Evolutionary conservation across 2,329 filamentous ascomycete genomes (phyloP).

Genomic region (Zymoseptoria tritici): DNA sequence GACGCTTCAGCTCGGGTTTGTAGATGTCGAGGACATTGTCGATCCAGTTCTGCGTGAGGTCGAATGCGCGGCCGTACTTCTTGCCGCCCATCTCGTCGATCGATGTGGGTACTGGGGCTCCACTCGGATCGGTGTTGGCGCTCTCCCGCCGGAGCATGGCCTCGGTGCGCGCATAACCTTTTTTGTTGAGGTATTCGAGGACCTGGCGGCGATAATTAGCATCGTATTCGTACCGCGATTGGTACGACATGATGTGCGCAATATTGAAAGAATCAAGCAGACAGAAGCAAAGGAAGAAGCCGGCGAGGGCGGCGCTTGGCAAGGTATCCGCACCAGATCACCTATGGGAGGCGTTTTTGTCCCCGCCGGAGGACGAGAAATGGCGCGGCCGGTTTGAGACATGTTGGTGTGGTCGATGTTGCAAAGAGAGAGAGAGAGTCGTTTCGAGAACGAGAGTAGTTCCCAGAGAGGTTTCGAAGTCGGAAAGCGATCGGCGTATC

Average conservation of each 20-base stretch:
- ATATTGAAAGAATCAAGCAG: background rate
- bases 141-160: conserved; percentile 89
- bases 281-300: background rate
- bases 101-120: conserved; percentile 59
- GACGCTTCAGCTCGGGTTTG: conserved; percentile 82
- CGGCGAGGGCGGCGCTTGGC: background rate
- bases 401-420: background rate
- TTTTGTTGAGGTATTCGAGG: conserved; percentile 91
- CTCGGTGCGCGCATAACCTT: conserved; percentile 88
- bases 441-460: background rate
- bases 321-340: background rate
- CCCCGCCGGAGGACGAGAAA: background rate
- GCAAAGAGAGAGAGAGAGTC: background rate
- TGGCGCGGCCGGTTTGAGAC: background rate
- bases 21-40: conserved; percentile 91
- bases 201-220: conserved; percentile 46
- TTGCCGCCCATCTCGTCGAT: conserved; percentile 64
- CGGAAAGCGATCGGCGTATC: too few species aligned
- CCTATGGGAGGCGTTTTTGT: background rate
- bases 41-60: conserved; percentile 55
- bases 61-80: conserved; percentile 69
- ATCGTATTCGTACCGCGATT: background rate
- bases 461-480: too few species aligned
- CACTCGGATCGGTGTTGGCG: conserved; percentile 71
- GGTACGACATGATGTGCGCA: conserved; percentile 2